phyloP scores from a whole-genome alignment of 345 rosid genomes.

The Diplotaxis tenuifolia region DNA sequence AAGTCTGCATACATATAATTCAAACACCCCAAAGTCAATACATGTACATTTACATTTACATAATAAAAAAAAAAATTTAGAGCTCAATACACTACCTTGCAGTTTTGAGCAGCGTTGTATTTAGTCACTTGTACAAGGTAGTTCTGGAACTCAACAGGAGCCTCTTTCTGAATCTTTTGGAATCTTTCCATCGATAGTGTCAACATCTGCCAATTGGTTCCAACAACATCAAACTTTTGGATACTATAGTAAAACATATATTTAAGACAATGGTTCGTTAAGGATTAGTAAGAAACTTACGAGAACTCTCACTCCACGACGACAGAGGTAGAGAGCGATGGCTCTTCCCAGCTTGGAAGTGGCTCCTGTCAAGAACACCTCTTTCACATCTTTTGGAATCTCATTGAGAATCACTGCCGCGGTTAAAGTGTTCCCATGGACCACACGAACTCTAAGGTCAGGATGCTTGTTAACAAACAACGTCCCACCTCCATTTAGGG shows the following conservation, averaged over 20 bases:
- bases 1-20: slow-evolving; percentile 47
- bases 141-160: slow-evolving; percentile 69
- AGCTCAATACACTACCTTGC: slow-evolving; percentile 52
- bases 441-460: slow-evolving; percentile 79
- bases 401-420: slow-evolving; percentile 93
- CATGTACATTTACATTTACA: not conserved
- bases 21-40: not conserved
- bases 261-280: no score
- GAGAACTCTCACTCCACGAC: slow-evolving; percentile 73
- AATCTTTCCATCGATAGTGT: slow-evolving; percentile 82
- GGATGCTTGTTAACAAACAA: slow-evolving; percentile 83
- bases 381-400: slow-evolving; percentile 64
- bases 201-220: slow-evolving; percentile 62
- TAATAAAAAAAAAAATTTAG: not conserved
- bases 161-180: slow-evolving; percentile 83
- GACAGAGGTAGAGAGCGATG: slow-evolving; percentile 93
- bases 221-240: not conserved
- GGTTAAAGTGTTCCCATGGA: slow-evolving; percentile 93
- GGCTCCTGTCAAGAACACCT: slow-evolving; percentile 92
- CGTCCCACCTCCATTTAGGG: slow-evolving; percentile 96
- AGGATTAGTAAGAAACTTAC: slow-evolving; percentile 50
- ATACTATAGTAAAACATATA: not conserved
- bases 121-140: slow-evolving; percentile 89
- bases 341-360: slow-evolving; percentile 99
- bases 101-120: slow-evolving; percentile 81